Evolutionary conservation across 208 protist genomes (phyloP), one percentile per base, ranked within the genome.

Genomic region (Entamoeba invadens): DNA sequence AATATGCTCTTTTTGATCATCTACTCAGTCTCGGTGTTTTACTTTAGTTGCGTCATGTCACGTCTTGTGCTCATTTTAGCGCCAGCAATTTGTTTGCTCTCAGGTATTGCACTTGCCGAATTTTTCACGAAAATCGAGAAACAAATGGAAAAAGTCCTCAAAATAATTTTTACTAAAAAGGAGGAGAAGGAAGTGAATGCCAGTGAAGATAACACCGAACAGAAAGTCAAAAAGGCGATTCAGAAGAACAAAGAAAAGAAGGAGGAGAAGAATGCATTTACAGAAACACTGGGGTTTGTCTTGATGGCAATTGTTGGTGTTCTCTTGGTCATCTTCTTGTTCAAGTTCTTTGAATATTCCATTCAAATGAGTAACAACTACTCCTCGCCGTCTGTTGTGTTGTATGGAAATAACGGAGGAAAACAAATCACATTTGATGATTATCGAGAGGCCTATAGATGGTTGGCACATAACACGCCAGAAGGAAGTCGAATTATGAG

Each of bases 381-480:
- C 94, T 98, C 97, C 3, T 97, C 97, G 42, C 95, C 95, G 12
- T 96, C 95, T 35, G 94, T 97, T 57, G 93, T 96, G 21, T 72
- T 96, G 8, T 3, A 45, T 18, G 93, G 45, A 25, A 94, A n/a
- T 51, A 10, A 51, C 10, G 92, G 25, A 44, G 91, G 77, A 91
- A 93, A 91, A 38, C n/a, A 93, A 10, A 94, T 97, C 18, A 97
- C 98, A 35, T 96, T 98, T 44, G 97, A 99, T 94, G 98, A 99
- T 96, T 99, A 99, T 96, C 95, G 98, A 50, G 97, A 99, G 94
- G 96, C 97, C 1, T 99, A 99, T 96, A 93, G 96, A 92, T 99
- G 98, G 98, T 96, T 99, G 12, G 94, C 96, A 18, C 92, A 97
- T 46, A 98, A 99, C 96, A 99, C 98, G 1, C 94, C 97, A 1